Percentiles rank a stretch among this genome's conserved stretches.
These are phyloP conservation scores for Aspergillus panamensis DNA, from an alignment of 495 filamentous ascomycete genomes.

Conservation along the genomic window DNA sequence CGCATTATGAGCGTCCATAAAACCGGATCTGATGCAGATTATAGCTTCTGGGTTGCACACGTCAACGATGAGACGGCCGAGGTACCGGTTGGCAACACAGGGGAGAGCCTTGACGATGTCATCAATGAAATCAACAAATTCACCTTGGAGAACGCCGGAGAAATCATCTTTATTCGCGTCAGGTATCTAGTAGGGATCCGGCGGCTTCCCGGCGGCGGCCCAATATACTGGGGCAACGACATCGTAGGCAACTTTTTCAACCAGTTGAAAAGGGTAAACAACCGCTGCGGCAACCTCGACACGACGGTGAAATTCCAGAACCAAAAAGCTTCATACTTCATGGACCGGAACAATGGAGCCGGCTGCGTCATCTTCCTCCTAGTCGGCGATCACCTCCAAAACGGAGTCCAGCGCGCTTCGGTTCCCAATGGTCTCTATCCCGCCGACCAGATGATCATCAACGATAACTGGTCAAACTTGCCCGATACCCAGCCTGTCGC, in stretches of 20 bases:
- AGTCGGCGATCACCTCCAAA: slow-evolving; percentile 1
- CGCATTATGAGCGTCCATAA: slow-evolving; percentile 15
- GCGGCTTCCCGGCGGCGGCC: slow-evolving; percentile 2
- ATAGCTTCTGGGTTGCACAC: slow-evolving; percentile 13
- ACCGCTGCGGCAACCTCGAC: slow-evolving; percentile 11
- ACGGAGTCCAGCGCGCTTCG: slow-evolving; percentile 6
- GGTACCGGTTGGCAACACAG: slow-evolving; percentile 12
- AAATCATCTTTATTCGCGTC: slow-evolving; percentile 7
- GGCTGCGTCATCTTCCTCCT: slow-evolving; percentile 15
- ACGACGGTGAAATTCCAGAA: slow-evolving; percentile 7
- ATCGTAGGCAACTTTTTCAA: slow-evolving; percentile 10
- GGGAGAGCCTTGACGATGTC: slow-evolving; percentile 5
- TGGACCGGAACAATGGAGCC: slow-evolving; percentile 10
- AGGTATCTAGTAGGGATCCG: slow-evolving; percentile 13
- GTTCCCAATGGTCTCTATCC: slow-evolving; percentile 3
- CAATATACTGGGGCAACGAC: slow-evolving; percentile 6
- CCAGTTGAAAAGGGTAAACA: slow-evolving; percentile 12
- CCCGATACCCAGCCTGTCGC: slow-evolving; percentile 8
- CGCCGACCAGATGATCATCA: slow-evolving; percentile 1
- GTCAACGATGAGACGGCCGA: slow-evolving; percentile 12
- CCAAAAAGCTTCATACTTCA: slow-evolving; percentile 10
- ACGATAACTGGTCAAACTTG: slow-evolving; percentile 14
- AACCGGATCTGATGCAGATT: neutral
- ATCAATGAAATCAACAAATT: slow-evolving; percentile 14
- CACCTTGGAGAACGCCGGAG: slow-evolving; percentile 12